These are phyloP conservation scores for Tylopilus subfusipes DNA, from an alignment of 768 basidiomycete species.

Conservation along the genomic window DNA sequence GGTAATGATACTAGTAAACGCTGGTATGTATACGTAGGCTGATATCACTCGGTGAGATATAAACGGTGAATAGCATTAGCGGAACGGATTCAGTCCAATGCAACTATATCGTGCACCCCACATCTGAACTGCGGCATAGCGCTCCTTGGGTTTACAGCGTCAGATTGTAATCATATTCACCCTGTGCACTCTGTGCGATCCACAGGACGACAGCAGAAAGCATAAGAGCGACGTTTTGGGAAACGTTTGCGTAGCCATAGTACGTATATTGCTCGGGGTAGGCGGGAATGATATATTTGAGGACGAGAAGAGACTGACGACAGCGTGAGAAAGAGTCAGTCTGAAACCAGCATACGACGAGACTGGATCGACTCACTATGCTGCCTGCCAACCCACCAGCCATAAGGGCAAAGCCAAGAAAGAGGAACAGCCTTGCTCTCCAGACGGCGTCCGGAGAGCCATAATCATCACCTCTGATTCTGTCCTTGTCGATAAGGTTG, in stretches of 20 bases:
- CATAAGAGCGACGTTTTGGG: conserved; percentile 85
- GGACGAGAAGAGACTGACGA: conserved; percentile 73
- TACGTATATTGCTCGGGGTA: conserved; percentile 77
- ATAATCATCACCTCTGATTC: conserved; percentile 76
- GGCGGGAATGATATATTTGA: conserved; percentile 81
- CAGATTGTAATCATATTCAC: conserved; percentile 93
- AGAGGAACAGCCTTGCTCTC: conserved; percentile 86
- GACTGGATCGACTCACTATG: conserved; percentile 57
- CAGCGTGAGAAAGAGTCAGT: background rate
- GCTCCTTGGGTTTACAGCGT: conserved; percentile 44
- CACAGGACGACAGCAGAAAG: conserved; percentile 84
- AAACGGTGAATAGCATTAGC: conserved; percentile 10
- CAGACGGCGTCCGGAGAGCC: conserved; percentile 85
- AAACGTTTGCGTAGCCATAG: conserved; percentile 95
- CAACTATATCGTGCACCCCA: conserved; percentile 1
- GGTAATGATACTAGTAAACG: background rate
- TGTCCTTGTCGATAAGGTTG: conserved; percentile 93
- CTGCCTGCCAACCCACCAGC: conserved; percentile 98
- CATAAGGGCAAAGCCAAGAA: conserved; percentile 96
- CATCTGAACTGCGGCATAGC: background rate
- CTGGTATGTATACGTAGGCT: background rate
- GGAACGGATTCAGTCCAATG: background rate
- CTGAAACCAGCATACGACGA: background rate
- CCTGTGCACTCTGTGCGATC: conserved; percentile 81
- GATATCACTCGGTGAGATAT: conserved; percentile 4